Evolutionary conservation across 371 early-diverging fungal genomes (phyloP).

Genomic region (Lichtheimia ramosa): DNA sequence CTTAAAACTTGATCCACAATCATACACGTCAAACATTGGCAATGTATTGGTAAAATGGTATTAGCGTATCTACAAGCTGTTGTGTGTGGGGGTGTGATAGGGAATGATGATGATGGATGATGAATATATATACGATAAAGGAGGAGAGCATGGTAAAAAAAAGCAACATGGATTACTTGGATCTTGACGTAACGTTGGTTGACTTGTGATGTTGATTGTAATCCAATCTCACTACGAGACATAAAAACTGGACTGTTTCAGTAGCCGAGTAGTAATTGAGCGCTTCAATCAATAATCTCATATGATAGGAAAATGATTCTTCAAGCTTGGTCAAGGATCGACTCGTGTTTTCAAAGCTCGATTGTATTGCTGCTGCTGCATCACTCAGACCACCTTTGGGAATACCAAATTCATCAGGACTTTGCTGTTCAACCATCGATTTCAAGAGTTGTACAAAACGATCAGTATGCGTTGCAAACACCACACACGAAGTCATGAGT

Average conservation of each 20-base stretch:
- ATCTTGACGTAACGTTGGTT: neutral
- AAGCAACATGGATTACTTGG: too few relatives aligned
- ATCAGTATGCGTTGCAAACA: conserved; percentile 64
- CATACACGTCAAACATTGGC: too few relatives aligned
- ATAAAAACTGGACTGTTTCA: conserved; percentile 72
- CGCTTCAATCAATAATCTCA: conserved; percentile 72
- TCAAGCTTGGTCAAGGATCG: conserved; percentile 58
- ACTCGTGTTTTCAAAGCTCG: conserved; percentile 28
- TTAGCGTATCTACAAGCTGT: too few relatives aligned
- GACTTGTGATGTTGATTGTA: conserved; percentile 62
- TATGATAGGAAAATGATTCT: conserved; percentile 62
- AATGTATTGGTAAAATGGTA: too few relatives aligned
- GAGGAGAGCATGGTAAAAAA: too few relatives aligned
- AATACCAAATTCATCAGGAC: conserved; percentile 37
- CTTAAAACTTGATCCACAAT: too few relatives aligned
- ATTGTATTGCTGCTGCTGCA: neutral
- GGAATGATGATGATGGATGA: too few relatives aligned
- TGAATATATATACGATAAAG: too few relatives aligned
- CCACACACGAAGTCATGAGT: conserved; percentile 65
- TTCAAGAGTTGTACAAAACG: conserved; percentile 38
- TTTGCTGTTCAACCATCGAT: conserved; percentile 39
- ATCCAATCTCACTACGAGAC: conserved; percentile 78
- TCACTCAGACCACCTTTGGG: conserved; percentile 32
- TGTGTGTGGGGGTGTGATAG: too few relatives aligned
- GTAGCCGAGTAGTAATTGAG: conserved; percentile 77